Percentiles rank a stretch among this genome's conserved stretches.
Conservation (phyloP, 1,284 basidiomycete species). For the Sanghuangporus sanghuang region DNA sequence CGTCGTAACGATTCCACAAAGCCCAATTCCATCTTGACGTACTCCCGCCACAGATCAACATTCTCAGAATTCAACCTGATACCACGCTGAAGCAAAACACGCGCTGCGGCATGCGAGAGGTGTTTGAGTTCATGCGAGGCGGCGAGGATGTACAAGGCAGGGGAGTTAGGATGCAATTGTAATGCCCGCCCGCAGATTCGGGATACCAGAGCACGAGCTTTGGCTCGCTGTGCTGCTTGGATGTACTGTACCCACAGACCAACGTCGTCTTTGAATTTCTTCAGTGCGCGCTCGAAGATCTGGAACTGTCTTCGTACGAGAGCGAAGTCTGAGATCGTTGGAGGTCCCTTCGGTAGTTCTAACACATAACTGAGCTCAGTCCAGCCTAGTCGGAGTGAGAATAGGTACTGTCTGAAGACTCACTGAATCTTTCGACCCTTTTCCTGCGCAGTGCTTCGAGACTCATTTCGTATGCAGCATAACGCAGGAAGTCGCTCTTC, state of each 20-base stretch:
- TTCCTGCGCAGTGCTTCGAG: slow-evolving; percentile 79
- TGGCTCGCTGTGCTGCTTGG: slow-evolving; percentile 74
- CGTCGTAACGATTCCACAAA: slow-evolving; percentile 82
- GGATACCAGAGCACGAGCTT: slow-evolving; percentile 77
- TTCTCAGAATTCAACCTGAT: slow-evolving; percentile 72
- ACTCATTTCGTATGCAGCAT: slow-evolving; percentile 89
- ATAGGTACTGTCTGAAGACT: slow-evolving; percentile 26
- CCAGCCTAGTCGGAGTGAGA: slow-evolving; percentile 1
- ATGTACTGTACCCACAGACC: slow-evolving; percentile 89
- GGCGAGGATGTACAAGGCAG: slow-evolving; percentile 81
- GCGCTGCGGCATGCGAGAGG: slow-evolving; percentile 76
- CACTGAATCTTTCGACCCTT: slow-evolving; percentile 69
- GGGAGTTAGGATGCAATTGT: slow-evolving; percentile 78
- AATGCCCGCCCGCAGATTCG: slow-evolving; percentile 77
- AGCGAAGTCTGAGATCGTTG: slow-evolving; percentile 77
- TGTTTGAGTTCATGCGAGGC: slow-evolving; percentile 82
- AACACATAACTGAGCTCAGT: slow-evolving; percentile 2
- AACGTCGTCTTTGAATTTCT: slow-evolving; percentile 86
- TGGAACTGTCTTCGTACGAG: slow-evolving; percentile 80
- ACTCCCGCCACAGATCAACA: slow-evolving; percentile 79
- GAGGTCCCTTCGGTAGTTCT: slow-evolving; percentile 49
- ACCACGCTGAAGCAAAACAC: slow-evolving; percentile 82
- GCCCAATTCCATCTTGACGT: slow-evolving; percentile 87
- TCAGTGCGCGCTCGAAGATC: slow-evolving; percentile 87
- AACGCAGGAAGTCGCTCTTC: slow-evolving; percentile 87